Base-by-base conservation (phyloP, 768 basidiomycete species). In the Tylopilus felleus region DNA sequence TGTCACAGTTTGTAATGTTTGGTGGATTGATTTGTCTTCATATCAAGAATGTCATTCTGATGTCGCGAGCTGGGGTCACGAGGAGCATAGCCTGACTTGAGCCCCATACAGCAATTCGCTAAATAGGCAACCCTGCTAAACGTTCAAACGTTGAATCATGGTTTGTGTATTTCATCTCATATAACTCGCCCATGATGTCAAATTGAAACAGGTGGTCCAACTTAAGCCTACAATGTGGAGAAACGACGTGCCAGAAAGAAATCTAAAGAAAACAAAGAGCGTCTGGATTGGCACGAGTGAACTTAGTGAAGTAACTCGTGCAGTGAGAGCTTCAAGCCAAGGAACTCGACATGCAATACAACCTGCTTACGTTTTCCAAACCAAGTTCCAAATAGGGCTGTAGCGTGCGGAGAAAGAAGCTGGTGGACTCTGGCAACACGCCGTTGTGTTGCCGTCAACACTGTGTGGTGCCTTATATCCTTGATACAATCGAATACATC, bases 1-100 rank as follows among this genome's bases (percentile, higher is more conserved):
- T 55, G 66, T 66, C 63, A 55, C 46, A 47, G 52, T 43, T 58
- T 55, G 59, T 61, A 47, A 58, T 40, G 39, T 49, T 28, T 44
- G 47, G 12, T 42, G 54, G 40, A 53, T 49, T 44, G 53, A 45
- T 53, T 38, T 33, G 55, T 51, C 57, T 39, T 57, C 51, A 49
- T 25, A 54, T 35, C 44, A 41, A 49, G 51, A 38, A 55, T 35
- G 60, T 22, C 21, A 31, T 36, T 27, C 39, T 53, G 56, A 43
- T 65, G 44, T 59, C 22, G 41, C 36, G 36, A 8, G 45, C 31
- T 42, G 38, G 19, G n/a, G 56, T 61, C 62, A 60, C 53, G 52
- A 57, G 55, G 52, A 19, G 21, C 48, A 47, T 47, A 49, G 23
- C 38, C 40, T 49, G 51, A 44, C 28, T 46, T 40, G 36, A 21